phyloP scores from a whole-genome alignment of 2,329 filamentous ascomycete genomes.

The Huntiella moniliformis region DNA sequence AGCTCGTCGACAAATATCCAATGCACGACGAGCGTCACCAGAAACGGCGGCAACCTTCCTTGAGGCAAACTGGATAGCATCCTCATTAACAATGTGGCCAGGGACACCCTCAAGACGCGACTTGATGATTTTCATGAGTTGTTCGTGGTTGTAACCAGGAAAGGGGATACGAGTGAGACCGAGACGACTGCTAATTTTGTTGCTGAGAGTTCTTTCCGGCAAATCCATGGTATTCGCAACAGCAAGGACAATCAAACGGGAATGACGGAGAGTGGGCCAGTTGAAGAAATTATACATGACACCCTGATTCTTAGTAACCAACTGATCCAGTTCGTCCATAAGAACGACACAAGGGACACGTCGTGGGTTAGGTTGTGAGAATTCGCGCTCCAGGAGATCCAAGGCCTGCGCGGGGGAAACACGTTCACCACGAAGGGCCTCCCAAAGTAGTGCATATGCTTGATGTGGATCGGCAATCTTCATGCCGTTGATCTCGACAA shows the following conservation, averaged over 20 bases:
- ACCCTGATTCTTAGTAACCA: slow-evolving; percentile 96
- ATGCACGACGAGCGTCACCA: slow-evolving; percentile 74
- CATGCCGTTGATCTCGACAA: slow-evolving; percentile 99
- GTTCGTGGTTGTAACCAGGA: slow-evolving; percentile 89
- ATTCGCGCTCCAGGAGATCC: slow-evolving; percentile 79
- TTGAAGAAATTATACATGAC: slow-evolving; percentile 99
- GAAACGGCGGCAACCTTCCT: slow-evolving; percentile 93
- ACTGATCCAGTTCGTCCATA: slow-evolving; percentile 96
- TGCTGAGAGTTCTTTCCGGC: slow-evolving; percentile 85
- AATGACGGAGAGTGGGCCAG: slow-evolving; percentile 85
- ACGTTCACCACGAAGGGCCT: slow-evolving; percentile 81
- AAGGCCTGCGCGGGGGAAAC: slow-evolving; percentile 84
- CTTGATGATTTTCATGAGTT: slow-evolving; percentile 92
- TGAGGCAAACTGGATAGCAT: slow-evolving; percentile 89
- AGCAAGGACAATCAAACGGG: slow-evolving; percentile 81
- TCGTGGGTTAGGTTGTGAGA: slow-evolving; percentile 74
- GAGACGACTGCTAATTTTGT: slow-evolving; percentile 89
- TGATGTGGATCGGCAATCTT: slow-evolving; percentile 97
- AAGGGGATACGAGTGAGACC: slow-evolving; percentile 91
- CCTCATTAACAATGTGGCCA: slow-evolving; percentile 74
- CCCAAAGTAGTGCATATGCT: slow-evolving; percentile 87
- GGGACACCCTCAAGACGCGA: slow-evolving; percentile 80
- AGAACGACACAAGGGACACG: slow-evolving; percentile 88
- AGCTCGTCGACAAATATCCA: slow-evolving; percentile 88
- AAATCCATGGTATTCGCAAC: slow-evolving; percentile 99